Evolutionary conservation across 2,329 filamentous ascomycete genomes (phyloP), one percentile per base, ranked within the genome.

Genomic region (Hyphodiscus sp.): DNA sequence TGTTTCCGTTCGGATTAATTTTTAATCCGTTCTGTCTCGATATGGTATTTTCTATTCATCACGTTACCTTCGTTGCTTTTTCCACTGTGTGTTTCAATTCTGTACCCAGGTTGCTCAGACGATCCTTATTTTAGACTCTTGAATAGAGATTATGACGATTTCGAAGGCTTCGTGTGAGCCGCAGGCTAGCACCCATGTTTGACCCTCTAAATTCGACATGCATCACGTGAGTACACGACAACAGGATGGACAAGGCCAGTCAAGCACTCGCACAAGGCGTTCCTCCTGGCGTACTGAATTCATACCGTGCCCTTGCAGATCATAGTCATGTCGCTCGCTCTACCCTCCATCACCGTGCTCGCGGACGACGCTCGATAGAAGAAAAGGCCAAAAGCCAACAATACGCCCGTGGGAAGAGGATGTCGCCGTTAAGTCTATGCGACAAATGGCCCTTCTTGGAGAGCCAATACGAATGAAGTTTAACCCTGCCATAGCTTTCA

Each of bases 301-400:
- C 19, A 46, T 46, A 46, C 18, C 2, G 45, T 46, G 45, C 19
- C 19, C 19, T 20, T 46, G 19, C 45, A 46, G 45, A 46, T 46
- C 41, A 43, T 43, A n/a, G 41, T 15, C 8, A 43, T 33, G 44
- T 50, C 18, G 30, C 48, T 44, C 38, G 13, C 6, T 45, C 48
- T 50, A 44, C 48, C 3, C 48, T 50, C 16, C 10, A 50, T 44
- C 23, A 50, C 44, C 49, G 49, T 55, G 57, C 51, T 20, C 59
- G 45, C 30, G 59, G 67, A 20, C 63, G 63, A 51, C 60, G 33
- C 33, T 68, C 63, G 23, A 63, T 42, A 51, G 51, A 67, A 55
- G 60, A 63, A 41, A 66, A 67, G 56, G 64, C 60, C 45, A 47
- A 65, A 55, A 45, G 51, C 49, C 55, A 67, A 57, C 59, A 63